These are phyloP conservation scores for Suillus weaverae DNA, from an alignment of 768 basidiomycete genomes.

Conservation along the genomic window DNA sequence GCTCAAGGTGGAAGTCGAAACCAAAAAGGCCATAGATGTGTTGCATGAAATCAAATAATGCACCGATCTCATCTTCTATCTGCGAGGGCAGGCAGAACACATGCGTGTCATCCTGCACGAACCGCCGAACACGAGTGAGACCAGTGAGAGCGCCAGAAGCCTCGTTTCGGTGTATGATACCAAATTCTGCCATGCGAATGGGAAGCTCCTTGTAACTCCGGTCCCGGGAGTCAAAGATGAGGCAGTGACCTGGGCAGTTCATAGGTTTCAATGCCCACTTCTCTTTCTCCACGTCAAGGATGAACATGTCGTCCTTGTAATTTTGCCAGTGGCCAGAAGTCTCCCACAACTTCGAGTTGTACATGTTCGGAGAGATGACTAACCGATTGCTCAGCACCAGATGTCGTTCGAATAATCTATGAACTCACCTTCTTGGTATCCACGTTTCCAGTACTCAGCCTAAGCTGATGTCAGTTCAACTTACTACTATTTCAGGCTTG, in stretches of 20 bases:
- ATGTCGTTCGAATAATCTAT: background rate
- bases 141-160: conserved; percentile 93
- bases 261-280: conserved; percentile 96
- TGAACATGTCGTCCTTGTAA: conserved; percentile 98
- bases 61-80: conserved; percentile 83
- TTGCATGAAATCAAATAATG: conserved; percentile 93
- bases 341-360: conserved; percentile 94
- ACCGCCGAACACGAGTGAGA: conserved; percentile 88
- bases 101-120: conserved; percentile 98
- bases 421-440: conserved; percentile 82
- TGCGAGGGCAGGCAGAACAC: conserved; percentile 97
- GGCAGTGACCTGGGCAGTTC: conserved; percentile 98
- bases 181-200: conserved; percentile 97
- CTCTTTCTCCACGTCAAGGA: conserved; percentile 93
- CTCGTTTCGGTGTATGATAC: conserved; percentile 95
- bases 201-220: conserved; percentile 95
- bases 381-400: conserved; percentile 5
- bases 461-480: conserved; percentile 30
- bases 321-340: conserved; percentile 98
- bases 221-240: conserved; percentile 94
- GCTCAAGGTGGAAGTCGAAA: conserved; percentile 89
- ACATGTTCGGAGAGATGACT: conserved; percentile 99
- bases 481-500: conserved; percentile 7
- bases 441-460: conserved; percentile 93
- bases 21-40: conserved; percentile 93